phyloP scores from a whole-genome alignment of 192 early-diverging fungal species.

The Linnemannia elongata region DNA sequence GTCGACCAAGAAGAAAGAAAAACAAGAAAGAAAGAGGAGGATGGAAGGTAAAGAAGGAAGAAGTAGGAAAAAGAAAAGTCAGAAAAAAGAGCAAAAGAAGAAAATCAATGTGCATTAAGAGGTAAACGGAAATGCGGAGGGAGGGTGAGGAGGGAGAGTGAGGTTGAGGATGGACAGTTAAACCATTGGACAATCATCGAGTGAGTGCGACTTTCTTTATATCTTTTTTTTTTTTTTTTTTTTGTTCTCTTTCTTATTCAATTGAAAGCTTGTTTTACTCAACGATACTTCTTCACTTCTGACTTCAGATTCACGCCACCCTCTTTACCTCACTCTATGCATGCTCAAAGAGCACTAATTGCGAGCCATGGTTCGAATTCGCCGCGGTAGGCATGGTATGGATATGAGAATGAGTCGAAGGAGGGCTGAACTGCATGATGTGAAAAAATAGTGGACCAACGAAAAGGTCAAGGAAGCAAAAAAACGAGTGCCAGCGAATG shows the following conservation, averaged over 20 bases:
- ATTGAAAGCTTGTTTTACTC: background rate
- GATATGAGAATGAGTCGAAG: background rate
- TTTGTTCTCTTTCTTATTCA: background rate
- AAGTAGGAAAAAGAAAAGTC: background rate
- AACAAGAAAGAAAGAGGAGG: background rate
- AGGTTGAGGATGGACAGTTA: background rate
- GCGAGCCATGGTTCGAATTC: background rate
- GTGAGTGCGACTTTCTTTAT: background rate
- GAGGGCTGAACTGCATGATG: slow-evolving; percentile 6
- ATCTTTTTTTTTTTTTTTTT: background rate
- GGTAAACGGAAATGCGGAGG: background rate
- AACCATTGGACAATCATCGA: background rate
- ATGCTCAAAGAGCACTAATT: background rate
- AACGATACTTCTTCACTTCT: background rate
- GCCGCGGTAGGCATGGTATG: background rate
- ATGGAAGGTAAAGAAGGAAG: background rate
- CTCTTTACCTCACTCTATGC: background rate
- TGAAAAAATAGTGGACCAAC: slow-evolving; percentile 3
- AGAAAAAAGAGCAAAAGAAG: background rate
- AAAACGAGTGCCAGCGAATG: slow-evolving; percentile 10
- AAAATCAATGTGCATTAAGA: background rate
- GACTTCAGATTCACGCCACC: slow-evolving; percentile 4
- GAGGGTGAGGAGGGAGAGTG: background rate
- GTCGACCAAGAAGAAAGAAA: background rate
- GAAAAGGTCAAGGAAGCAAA: background rate